Evolutionary conservation across 1,284 basidiomycete genomes (phyloP), one percentile per base, ranked within the genome.

Genomic region (Tylopilus orsonianus): DNA sequence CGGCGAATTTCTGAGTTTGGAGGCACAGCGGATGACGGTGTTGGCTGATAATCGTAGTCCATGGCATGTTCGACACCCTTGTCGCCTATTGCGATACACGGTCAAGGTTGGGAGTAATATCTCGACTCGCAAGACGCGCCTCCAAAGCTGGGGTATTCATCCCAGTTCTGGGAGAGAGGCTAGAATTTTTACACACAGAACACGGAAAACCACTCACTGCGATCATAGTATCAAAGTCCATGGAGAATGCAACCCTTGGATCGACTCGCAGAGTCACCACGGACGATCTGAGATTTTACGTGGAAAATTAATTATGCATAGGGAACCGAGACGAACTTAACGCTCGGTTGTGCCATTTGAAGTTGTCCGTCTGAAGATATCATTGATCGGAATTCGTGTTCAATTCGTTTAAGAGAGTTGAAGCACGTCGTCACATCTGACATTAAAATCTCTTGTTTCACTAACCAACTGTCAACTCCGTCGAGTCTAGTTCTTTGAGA

Each of bases 391-490:
- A 85, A 57, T 35, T 90, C 85, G 51, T 82, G 77, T 7, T 87
- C 76, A 8, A 85, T 79, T 60, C 85, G 88, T 70, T 87, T 90
- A 44, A 92, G 70, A 7, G 85, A 77, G 38, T 80, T 73, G 48
- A 83, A 87, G 57, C 86, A 90, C n/a, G 74, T 77, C 24, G 81
- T 81, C n/a, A 90, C 83, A 60, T 91, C 88, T n/a, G 79, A 75
- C 56, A 86, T 67, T 55, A 91, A 83, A 8, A 91, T 82, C 46
- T 91, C 89, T 69, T 91, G 86, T 64, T 91, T 91, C 52, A 89
- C 88, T 90, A 55, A n/a, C 20, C 29, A 40, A 37, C 22, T 32
- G 26, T 52, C 14, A 46, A 16, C n/a, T 20, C 13, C 1, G 27
- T 46, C 14, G 41, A 14, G 14, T 26, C 30, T 30, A n/a, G 26